phyloP scores from a whole-genome alignment of 2,329 filamentous ascomycete species.

The Penicillium sp. region DNA sequence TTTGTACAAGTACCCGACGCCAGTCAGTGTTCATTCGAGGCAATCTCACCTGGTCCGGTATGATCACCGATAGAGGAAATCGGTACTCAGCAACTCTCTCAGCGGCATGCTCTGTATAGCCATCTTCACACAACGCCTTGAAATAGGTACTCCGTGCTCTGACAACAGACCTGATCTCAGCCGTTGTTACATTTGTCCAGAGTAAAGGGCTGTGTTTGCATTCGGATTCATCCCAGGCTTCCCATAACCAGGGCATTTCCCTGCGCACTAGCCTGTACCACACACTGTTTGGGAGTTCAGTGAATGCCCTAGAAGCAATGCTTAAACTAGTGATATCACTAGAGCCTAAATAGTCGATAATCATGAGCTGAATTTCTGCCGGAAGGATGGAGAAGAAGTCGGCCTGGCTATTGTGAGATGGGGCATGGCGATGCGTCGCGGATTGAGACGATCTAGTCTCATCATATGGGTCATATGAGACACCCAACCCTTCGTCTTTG shows the following conservation, averaged over 20 bases:
- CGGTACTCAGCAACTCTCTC: not conserved
- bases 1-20: constrained; percentile 20
- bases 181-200: constrained; percentile 11
- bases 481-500: not conserved
- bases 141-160: not conserved
- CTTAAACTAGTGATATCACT: constrained; percentile 8
- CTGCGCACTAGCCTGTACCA: constrained; percentile 15
- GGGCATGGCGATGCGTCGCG: not conserved
- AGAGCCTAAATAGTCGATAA: constrained; percentile 3
- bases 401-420: too few species aligned
- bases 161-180: not conserved
- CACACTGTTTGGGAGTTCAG: constrained; percentile 8
- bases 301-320: constrained; percentile 11
- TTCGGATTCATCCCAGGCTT: constrained; percentile 12
- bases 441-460: not conserved
- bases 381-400: constrained; percentile 7
- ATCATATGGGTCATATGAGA: too few species aligned
- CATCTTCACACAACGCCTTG: not conserved
- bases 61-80: not conserved
- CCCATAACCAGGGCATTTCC: constrained; percentile 23
- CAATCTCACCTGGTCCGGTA: not conserved
- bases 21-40: constrained; percentile 16
- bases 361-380: constrained; percentile 3
- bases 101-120: not conserved
- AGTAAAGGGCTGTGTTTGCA: constrained; percentile 1